Conservation (phyloP, 129 eudicot genomes). For the Tanacetum coccineum region DNA sequence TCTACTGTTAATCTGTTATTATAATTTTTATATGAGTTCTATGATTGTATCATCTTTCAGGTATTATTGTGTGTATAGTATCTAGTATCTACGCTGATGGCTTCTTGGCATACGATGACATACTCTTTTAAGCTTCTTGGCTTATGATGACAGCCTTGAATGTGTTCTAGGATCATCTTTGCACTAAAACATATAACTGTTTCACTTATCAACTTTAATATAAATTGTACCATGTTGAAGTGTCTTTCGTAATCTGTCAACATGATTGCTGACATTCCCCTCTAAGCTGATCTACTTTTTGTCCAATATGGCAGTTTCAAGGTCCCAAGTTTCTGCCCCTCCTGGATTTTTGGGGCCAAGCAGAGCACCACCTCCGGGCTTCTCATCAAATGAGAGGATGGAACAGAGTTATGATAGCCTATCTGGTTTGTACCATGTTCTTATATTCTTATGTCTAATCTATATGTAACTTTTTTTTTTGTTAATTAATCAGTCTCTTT, state of each 20-base stretch:
- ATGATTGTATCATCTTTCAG: no score
- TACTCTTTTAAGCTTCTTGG: no score
- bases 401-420: conserved; percentile 54
- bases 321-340: conserved; percentile 91
- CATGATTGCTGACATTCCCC: no score
- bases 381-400: conserved; percentile 61
- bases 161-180: no score
- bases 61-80: no score
- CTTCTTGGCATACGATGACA: not conserved
- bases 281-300: no score
- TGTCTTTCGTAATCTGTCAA: no score
- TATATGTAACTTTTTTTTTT: not conserved
- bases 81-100: not conserved
- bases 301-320: conserved; percentile 44
- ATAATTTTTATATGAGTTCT: not conserved
- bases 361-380: conserved; percentile 98
- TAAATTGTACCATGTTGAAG: no score
- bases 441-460: not conserved
- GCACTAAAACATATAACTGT: no score
- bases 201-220: no score
- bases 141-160: no score
- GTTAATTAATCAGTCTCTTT: not conserved
- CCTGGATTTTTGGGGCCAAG: conserved; percentile 87
- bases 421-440: conserved; percentile 47
- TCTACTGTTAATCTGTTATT: not conserved